Evolutionary conservation across 192 early-diverging fungal genomes (phyloP).

Genomic region (Umbelopsis vinacea): DNA sequence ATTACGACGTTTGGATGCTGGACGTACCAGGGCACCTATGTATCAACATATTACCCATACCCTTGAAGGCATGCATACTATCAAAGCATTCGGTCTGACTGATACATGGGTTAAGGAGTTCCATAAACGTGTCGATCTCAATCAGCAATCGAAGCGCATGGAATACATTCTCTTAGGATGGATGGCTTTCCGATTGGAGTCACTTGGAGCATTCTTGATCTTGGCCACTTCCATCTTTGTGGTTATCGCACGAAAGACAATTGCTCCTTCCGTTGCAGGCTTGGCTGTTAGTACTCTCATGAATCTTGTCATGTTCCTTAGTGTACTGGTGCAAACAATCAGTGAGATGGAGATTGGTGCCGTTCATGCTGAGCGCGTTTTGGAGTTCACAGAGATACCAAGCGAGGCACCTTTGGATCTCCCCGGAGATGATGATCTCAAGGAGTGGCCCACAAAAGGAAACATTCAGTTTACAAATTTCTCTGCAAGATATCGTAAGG

Average conservation of each 20-base stretch:
- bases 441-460: conserved; percentile 45
- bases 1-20: conserved; percentile 51
- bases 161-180: conserved; percentile 11
- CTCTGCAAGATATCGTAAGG: conserved; percentile 43
- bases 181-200: conserved; percentile 24
- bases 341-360: conserved; percentile 30
- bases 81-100: conserved; percentile 61
- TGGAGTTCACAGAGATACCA: conserved; percentile 36
- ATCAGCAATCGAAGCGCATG: conserved; percentile 13
- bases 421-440: conserved; percentile 28
- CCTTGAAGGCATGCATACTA: conserved; percentile 71
- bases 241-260: not conserved
- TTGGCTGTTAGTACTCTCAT: conserved; percentile 23
- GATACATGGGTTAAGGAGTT: conserved; percentile 7
- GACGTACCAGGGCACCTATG: conserved; percentile 48
- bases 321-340: conserved; percentile 5
- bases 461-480: conserved; percentile 38
- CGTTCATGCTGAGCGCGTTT: conserved; percentile 36
- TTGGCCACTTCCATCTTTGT: conserved; percentile 22
- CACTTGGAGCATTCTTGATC: conserved; percentile 21
- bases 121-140: conserved; percentile 2
- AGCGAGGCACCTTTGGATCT: conserved; percentile 27
- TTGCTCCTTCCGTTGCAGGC: conserved; percentile 2
- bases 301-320: not conserved
- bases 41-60: conserved; percentile 53